Base-by-base conservation (phyloP, 192 early-diverging fungal species). In the Backusella macrospora region DNA sequence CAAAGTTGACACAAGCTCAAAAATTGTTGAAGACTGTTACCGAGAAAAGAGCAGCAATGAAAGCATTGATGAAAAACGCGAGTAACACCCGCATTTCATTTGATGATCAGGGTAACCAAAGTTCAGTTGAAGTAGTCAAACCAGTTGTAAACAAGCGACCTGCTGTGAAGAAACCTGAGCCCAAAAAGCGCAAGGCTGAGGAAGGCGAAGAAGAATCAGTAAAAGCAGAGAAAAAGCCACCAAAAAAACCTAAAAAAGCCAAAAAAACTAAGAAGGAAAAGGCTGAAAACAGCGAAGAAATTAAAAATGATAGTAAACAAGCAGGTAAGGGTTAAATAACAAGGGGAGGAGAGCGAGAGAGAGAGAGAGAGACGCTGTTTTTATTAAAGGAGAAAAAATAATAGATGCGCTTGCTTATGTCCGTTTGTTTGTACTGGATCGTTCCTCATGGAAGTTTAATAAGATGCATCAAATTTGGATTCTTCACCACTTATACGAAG, bases 391-490 rank as follows among this genome's bases (percentile, higher is more conserved):
- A 2, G 37, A 5, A 26, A 34, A 18, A 55, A 62, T 29, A 12
- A 10, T 37, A 76, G 74, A 70, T 66, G 52, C 75, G 4, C 42
- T 80, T 18, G 72, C 37, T 9, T 81, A 81, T 63, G 59, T 81
- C 4, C 44, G 63, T 47, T n/a, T 65, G 26, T 81, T 73, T 49
- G 63, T 46, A 23, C 15, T 68, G 40, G 72, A 77, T 72, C 76
- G 68, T 13, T 34, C 64, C 0, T 62, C 37, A 14, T 81, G 80
- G 80, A 81, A 81, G 18, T 81, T 81, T 38, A 70, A 68, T 44
- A 81, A 81, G 16, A 47, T 81, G 16, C 73, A 70, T 59, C 80
- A 81, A 34, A 75, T 68, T 13, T 77, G 80, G 76, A 37, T 81
- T 26, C 49, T 81, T 49, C 64, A 67, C 6, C 62, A 78, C 45